Base-by-base conservation (phyloP, 371 early-diverging fungal genomes). In the Rhizopus stolonifer region DNA sequence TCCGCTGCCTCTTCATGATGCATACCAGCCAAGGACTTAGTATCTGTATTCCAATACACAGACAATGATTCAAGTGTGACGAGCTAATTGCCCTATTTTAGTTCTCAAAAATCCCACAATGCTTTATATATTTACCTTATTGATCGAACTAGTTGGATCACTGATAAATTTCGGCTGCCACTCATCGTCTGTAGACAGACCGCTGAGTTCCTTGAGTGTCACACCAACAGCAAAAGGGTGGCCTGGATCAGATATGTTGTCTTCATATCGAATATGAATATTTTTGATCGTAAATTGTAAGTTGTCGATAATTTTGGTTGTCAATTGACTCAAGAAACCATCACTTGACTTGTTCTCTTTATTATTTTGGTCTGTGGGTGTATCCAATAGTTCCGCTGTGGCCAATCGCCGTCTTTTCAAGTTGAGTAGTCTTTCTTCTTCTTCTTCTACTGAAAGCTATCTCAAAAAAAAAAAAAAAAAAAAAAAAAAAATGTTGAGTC, bases 191-290 rank as follows among this genome's bases (percentile, higher is more conserved):
- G 92, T 91, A 0, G 93, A 91, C 8, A 90, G 80, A 2, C 89
- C 91, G 19, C 91, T 88, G 14, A 94, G 74, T 44, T 88, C 90
- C 25, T 80, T 76, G 4, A 94, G 69, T 0, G 92, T 91, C 32
- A 91, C 65, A 13, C 94, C 94, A 14, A 86, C 80, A 0, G 89
- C 80, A 63, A 91, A 88, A 36, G 85, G 84, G 42, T 76, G 77
- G 32, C 81, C 75, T 2, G 84, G 82, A 64, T 80, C 77, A 26
- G 85, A 86, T 42, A 80, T 52, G 9, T 70, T 64, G 65, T 94
- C 95, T 59, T 91, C 92, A 57, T 89, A 94, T 9, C 92, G 73
- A 54, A 94, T 76, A 62, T 93, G 94, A 26, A 94, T 91, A 66
- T 90, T 89, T 45, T 84, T 83, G 67, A 94, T 89, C n/a, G 85